These are phyloP conservation scores for Lipomyces mesembrius DNA, from an alignment of 805 yeast genomes.

Conservation along the genomic window DNA sequence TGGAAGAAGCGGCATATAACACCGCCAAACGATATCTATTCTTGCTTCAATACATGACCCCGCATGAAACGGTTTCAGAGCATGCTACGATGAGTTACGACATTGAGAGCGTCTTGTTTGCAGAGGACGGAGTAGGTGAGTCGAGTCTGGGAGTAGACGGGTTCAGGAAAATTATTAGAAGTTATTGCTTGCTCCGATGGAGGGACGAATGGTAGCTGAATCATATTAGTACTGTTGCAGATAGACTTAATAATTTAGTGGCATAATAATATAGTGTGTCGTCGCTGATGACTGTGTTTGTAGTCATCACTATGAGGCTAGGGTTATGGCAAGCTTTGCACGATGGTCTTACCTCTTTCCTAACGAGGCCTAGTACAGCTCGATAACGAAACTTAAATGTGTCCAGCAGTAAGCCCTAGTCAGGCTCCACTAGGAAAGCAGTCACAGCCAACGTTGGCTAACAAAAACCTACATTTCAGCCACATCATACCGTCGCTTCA, in stretches of 20 bases:
- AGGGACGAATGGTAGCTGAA: neutral
- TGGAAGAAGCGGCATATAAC: neutral
- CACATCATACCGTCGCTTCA: neutral
- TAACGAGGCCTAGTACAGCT: neutral
- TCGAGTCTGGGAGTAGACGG: neutral
- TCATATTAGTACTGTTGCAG: neutral
- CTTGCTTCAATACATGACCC: neutral
- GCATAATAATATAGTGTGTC: too few relatives aligned
- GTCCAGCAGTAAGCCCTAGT: neutral
- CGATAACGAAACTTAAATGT: neutral
- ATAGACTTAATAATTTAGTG: neutral
- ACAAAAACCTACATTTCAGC: neutral
- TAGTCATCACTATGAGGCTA: too few relatives aligned
- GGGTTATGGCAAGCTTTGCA: too few relatives aligned
- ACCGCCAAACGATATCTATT: neutral
- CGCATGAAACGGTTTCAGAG: neutral
- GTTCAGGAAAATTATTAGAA: neutral
- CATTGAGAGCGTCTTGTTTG: conserved; percentile 10
- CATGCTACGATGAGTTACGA: conserved; percentile 11
- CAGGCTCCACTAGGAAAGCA: neutral
- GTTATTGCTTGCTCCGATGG: conserved; percentile 8
- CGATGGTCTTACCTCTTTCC: neutral
- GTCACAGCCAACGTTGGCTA: neutral
- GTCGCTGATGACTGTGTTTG: too few relatives aligned
- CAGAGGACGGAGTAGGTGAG: conserved; percentile 2